Evolutionary conservation across 192 early-diverging fungal species (phyloP), one percentile per base, ranked within the genome.

Genomic region (Backusella luteola): DNA sequence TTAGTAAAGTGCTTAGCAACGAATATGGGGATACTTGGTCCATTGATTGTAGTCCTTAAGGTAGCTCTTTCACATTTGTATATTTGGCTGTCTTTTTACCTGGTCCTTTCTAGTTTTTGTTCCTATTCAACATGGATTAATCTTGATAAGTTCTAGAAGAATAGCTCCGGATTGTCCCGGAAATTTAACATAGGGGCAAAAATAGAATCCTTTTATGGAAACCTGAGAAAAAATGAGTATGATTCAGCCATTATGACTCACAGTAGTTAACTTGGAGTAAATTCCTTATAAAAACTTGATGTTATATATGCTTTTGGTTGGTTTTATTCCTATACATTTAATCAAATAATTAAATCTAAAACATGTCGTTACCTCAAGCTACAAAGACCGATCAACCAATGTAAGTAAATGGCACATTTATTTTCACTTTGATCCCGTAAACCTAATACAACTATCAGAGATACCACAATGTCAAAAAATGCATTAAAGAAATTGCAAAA

Each of bases 401-500:
- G 56, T 63, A 63, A 63, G 56, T 63, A 23, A 26, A 63, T 12
- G n/a, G 2, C 11, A 63, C 9, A 26, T 9, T 71, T 53, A 46
- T 7, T 66, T 19, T 26, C 21, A 63, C 14, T 63, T 19, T 12
- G 17, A 14, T 23, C 14, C 36, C n/a, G 21, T 23, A 17, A 17
- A 23, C 21, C 7, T 21, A n/a, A 36, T 35, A 49, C 8, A 67
- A 86, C 87, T 42, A 92, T 92, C 71, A 93, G 96, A 42, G 97
- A 95, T 70, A 91, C 96, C 76, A 93, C 96, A 21, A 85, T 96
- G 41, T 94, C 96, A 52, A 96, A 97, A 84, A 92, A 91, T 77
- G 94, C 92, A 7, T 86, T 97, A 36, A 99, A 99, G 88, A 99
- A 99, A 88, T 89, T 94, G 8, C 90, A 95, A 76, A 96, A 95